These are phyloP conservation scores for Sphaceloma murrayae DNA, from an alignment of 2,329 filamentous ascomycete species.

Conservation along the genomic window DNA sequence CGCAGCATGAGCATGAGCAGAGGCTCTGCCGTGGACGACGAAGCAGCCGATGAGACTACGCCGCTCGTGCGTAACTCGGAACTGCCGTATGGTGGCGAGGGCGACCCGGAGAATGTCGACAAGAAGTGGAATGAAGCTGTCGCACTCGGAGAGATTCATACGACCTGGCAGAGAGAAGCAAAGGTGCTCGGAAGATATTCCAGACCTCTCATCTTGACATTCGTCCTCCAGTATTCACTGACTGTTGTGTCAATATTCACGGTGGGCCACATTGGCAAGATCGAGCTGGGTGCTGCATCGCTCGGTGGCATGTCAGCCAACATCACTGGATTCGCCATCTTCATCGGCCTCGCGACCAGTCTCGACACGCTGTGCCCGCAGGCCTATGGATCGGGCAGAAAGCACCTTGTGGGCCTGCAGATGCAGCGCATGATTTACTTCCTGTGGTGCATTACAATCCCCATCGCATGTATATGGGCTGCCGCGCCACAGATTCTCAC, in stretches of 20 bases:
- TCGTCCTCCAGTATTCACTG: constrained; percentile 38
- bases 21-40: constrained; percentile 7
- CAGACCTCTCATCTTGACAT: constrained; percentile 35
- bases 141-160: constrained; percentile 67
- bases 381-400: constrained; percentile 78
- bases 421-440: constrained; percentile 72
- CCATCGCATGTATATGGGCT: constrained; percentile 61
- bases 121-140: constrained; percentile 79
- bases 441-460: constrained; percentile 60
- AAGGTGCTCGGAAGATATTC: constrained; percentile 57
- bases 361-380: constrained; percentile 87
- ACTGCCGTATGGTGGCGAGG: constrained; percentile 38
- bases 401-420: constrained; percentile 74
- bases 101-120: constrained; percentile 48
- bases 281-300: constrained; percentile 37
- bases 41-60: constrained; percentile 19
- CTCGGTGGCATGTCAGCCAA: constrained; percentile 39
- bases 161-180: constrained; percentile 81
- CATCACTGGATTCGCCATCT: constrained; percentile 38
- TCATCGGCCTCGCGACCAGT: constrained; percentile 63
- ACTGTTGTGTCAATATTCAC: constrained; percentile 38
- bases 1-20: background rate
- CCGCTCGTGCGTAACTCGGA: constrained; percentile 22
- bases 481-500: constrained; percentile 54
- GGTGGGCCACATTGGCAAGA: constrained; percentile 38